These are phyloP conservation scores for Fomitopsis schrenkii DNA, from an alignment of 1,284 basidiomycete genomes.

Conservation along the genomic window DNA sequence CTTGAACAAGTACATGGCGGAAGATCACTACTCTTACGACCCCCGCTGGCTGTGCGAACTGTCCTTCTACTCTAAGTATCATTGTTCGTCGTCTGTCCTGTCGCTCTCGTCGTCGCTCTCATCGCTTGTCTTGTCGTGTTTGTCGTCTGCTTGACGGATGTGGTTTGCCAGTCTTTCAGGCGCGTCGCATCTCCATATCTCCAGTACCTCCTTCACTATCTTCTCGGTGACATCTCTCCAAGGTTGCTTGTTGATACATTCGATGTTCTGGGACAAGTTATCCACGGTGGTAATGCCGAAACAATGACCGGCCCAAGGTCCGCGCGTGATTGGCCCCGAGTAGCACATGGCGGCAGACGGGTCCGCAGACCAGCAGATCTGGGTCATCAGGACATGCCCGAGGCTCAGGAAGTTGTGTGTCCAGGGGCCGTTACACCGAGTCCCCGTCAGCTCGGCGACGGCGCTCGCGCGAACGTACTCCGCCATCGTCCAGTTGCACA, in stretches of 20 bases:
- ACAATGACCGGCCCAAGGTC: conserved; percentile 23
- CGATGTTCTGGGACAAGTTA: not conserved
- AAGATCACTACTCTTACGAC: too few species aligned
- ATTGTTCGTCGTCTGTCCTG: not conserved
- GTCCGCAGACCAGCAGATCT: conserved; percentile 14
- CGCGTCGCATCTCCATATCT: not conserved
- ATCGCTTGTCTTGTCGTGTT: not conserved
- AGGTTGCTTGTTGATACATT: not conserved
- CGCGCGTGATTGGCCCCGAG: conserved; percentile 4
- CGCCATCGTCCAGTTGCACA: not conserved
- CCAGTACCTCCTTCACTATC: not conserved
- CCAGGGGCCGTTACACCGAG: not conserved
- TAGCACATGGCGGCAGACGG: conserved; percentile 1
- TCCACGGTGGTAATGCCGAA: conserved; percentile 25
- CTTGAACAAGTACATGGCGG: too few species aligned
- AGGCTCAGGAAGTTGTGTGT: not conserved
- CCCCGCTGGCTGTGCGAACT: too few species aligned
- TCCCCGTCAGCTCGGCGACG: not conserved
- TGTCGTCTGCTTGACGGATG: not conserved
- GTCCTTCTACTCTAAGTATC: too few species aligned
- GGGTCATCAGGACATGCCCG: conserved; percentile 11
- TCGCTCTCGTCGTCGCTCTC: not conserved
- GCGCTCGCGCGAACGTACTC: not conserved
- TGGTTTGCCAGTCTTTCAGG: not conserved
- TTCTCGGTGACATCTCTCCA: conserved; percentile 16